A percentile compares a stretch with the other conserved stretches of the same genome.
Conservation (phyloP, 1,139 yeast species). For the Pichia sp. region DNA sequence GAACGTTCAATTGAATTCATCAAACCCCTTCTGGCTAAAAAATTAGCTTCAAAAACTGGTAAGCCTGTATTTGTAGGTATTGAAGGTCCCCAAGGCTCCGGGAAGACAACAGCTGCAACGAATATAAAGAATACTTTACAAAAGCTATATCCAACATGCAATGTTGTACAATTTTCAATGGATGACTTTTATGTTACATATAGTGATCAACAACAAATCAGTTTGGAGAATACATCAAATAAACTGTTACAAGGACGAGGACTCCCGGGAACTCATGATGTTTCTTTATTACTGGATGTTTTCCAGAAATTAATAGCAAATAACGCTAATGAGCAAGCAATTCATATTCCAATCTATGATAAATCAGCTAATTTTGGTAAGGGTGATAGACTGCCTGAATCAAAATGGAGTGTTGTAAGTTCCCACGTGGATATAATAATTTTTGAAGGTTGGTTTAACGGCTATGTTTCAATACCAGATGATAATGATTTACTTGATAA, state of each 20-base stretch:
- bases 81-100: slow-evolving; percentile 92
- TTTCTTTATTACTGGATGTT: slow-evolving; percentile 34
- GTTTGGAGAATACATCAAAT: slow-evolving; percentile 38
- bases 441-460: slow-evolving; percentile 94
- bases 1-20: slow-evolving; percentile 17
- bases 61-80: slow-evolving; percentile 48
- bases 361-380: slow-evolving; percentile 66
- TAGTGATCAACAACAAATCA: slow-evolving; percentile 46
- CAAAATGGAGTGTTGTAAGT: slow-evolving; percentile 32
- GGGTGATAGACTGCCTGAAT: slow-evolving; percentile 59
- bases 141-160: slow-evolving; percentile 34
- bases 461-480: slow-evolving; percentile 46
- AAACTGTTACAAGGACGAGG: slow-evolving; percentile 71
- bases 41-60: background rate
- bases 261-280: slow-evolving; percentile 90
- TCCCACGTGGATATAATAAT: slow-evolving; percentile 55
- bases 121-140: slow-evolving; percentile 37
- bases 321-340: slow-evolving; percentile 44
- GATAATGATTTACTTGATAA: slow-evolving; percentile 23
- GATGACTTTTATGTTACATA: slow-evolving; percentile 82
- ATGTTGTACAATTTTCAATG: slow-evolving; percentile 58
- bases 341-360: slow-evolving; percentile 65
- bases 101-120: slow-evolving; percentile 65
- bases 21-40: slow-evolving; percentile 11
- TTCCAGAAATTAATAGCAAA: slow-evolving; percentile 24